Base-by-base conservation (phyloP, 1,139 yeast species). In the Yamadazyma dushanensis region DNA sequence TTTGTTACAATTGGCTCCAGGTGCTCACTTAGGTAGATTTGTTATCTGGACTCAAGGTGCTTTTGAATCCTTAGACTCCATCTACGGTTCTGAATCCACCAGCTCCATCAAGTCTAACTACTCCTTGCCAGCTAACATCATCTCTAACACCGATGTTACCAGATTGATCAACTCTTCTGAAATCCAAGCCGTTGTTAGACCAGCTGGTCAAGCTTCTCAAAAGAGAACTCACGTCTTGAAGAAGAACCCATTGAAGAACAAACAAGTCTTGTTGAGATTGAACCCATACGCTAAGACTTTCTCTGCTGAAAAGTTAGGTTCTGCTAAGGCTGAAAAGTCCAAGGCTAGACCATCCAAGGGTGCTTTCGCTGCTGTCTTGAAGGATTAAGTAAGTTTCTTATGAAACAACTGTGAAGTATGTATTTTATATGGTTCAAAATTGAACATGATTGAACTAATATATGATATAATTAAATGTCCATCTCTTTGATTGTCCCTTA, bases 181-280 rank as follows among this genome's bases (percentile, higher is more conserved):
- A 80, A 85, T 92, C 72, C 98, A 92, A 80, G 78, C 96, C 58
- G 96, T 82, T 66, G 86, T 89, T 63, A 86, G 94, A 80, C 90
- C 96, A 66, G 96, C 96, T 70, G 96, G 95, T 63, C 92, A 84
- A 73, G 74, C 94, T 61, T 75, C 83, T 66, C 94, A 87, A 73
- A 88, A 89, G 92, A 87, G 95, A 74, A 72, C 88, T 56, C 88
- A 85, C 80, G 95, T 86, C 70, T 84, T 83, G 74, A 92, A 92
- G 97, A 90, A 88, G 92, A 92, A 92, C 94, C 98, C 99, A 77
- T 89, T 92, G 72, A 92, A 88, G 92, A 92, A 94, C 97, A 90
- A 89, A 83, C 96, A 88, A 78, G 94, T 89, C 63, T 76, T 89
- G 69, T 83, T 89, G 73, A 88, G 97, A 81, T 85, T 92, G 73